phyloP scores from a whole-genome alignment of 192 early-diverging fungal genomes.

The Borealophlyctis nickersoniae region DNA sequence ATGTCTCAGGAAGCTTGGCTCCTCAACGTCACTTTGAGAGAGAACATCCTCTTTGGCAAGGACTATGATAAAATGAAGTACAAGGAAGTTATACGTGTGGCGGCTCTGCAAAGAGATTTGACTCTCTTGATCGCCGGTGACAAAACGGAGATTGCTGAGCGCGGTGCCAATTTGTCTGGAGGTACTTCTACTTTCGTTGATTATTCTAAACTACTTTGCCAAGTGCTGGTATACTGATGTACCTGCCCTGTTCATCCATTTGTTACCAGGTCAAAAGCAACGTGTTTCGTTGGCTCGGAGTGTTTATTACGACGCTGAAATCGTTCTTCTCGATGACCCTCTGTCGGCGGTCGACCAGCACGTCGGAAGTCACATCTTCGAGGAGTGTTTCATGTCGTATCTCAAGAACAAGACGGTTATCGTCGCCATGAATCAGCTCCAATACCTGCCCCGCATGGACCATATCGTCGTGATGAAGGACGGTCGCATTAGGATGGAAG shows the following conservation, averaged over 20 bases:
- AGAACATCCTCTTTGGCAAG: conserved; percentile 79
- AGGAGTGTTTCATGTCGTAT: conserved; percentile 50
- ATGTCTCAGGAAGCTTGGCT: conserved; percentile 68
- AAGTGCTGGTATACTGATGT: conserved; percentile 67
- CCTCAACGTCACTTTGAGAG: conserved; percentile 65
- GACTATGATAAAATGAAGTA: conserved; percentile 54
- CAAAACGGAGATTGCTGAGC: conserved; percentile 51
- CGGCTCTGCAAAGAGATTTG: conserved; percentile 65
- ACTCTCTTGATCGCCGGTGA: conserved; percentile 58
- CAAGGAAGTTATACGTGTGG: conserved; percentile 57
- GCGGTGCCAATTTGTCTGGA: conserved; percentile 66
- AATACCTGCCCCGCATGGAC: conserved; percentile 56
- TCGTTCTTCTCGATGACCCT: conserved; percentile 82
- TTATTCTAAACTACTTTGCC: conserved; percentile 50
- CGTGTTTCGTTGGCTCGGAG: conserved; percentile 74
- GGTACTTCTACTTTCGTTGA: conserved; percentile 40
- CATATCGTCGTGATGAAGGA: conserved; percentile 58
- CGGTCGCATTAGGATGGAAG: conserved; percentile 52
- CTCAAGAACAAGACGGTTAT: conserved; percentile 55
- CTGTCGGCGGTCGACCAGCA: conserved; percentile 66
- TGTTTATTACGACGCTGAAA: conserved; percentile 73
- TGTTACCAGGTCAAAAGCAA: conserved; percentile 68
- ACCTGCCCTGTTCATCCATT: conserved; percentile 43
- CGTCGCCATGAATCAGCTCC: conserved; percentile 72
- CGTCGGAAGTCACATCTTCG: conserved; percentile 62